Base-by-base conservation (phyloP, 2,329 filamentous ascomycete genomes). In the Cladosporium sp. region DNA sequence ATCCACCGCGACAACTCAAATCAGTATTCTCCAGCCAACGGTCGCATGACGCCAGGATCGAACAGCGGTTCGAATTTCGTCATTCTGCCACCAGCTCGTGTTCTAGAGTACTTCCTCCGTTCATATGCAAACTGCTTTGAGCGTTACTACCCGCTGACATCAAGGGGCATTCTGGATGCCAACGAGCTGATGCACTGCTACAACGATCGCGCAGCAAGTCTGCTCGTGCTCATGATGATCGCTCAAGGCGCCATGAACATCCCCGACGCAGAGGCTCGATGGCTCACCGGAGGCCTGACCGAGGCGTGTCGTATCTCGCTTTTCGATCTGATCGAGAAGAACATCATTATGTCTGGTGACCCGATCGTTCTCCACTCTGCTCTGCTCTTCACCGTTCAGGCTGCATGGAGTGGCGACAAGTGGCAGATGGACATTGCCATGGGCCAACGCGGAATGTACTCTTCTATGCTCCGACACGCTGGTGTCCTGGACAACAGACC, bases 361-460 rank as follows among this genome's bases (percentile, higher is more conserved):
- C 79, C 80, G 0, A 77, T 80, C 3, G 78, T 84, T 0, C 72
- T 87, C 38, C 77, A 83, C 33, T 82, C 82, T 41, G 83, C 83
- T 0, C 69, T 87, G 11, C 75, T 87, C 3, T 86, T 86, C 62
- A 85, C 80, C 1, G 76, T 83, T 1, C 75, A 85, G 20, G 84
- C 83, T 7, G 82, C 82, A 1, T 88, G 84, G 84, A 85, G 83
- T 61, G 84, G 84, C 39, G 84, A 87, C 65, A 86, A 86, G 67
- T 86, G 84, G 83, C 80, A 86, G 56, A 87, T 86, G 83, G 83
- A 87, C 59, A 85, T 86, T 56, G 79, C 83, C 36, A 85, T 86
- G 82, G 83, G 84, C 25, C 84, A 86, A 65, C 76, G 83, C 41
- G 82, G 82, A 51, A 86, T 86, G 82, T 87, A 87, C 63, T 76